These are phyloP conservation scores for Arachis hypogaea DNA, from an alignment of 306 rosid genomes.

Conservation along the genomic window DNA sequence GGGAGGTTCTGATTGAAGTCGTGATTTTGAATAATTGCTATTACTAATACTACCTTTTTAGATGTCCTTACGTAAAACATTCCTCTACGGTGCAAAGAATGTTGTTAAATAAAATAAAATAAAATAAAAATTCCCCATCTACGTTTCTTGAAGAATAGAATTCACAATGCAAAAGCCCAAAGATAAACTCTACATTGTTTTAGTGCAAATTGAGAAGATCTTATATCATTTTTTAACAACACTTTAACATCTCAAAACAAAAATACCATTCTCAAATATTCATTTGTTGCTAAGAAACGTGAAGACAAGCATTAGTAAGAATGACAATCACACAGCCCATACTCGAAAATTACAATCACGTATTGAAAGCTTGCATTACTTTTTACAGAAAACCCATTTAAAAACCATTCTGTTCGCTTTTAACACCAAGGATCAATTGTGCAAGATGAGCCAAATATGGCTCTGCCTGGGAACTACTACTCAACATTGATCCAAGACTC, in stretches of 20 bases:
- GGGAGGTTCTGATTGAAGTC: too few relatives aligned
- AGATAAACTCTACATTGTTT: neutral
- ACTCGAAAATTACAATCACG: slow-evolving; percentile 24
- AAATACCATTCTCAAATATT: neutral
- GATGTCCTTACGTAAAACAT: too few relatives aligned
- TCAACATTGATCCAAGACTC: slow-evolving; percentile 78
- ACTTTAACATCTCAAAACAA: neutral
- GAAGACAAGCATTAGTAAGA: neutral
- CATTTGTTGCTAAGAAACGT: neutral
- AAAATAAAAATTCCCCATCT: too few relatives aligned
- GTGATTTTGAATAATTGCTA: too few relatives aligned
- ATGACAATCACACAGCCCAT: neutral
- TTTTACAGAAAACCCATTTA: slow-evolving; percentile 6
- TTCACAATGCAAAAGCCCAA: too few relatives aligned
- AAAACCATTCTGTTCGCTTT: slow-evolving; percentile 54
- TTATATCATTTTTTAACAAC: neutral
- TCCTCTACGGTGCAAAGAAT: too few relatives aligned
- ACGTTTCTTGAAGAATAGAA: too few relatives aligned
- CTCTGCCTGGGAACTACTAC: slow-evolving; percentile 82
- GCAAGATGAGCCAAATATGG: slow-evolving; percentile 88
- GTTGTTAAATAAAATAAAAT: too few relatives aligned
- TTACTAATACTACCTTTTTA: too few relatives aligned
- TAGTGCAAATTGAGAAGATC: neutral
- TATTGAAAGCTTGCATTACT: slow-evolving; percentile 13
- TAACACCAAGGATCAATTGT: slow-evolving; percentile 77